phyloP scores from a whole-genome alignment of 106 monocot genomes.

The Vanilla planifolia region DNA sequence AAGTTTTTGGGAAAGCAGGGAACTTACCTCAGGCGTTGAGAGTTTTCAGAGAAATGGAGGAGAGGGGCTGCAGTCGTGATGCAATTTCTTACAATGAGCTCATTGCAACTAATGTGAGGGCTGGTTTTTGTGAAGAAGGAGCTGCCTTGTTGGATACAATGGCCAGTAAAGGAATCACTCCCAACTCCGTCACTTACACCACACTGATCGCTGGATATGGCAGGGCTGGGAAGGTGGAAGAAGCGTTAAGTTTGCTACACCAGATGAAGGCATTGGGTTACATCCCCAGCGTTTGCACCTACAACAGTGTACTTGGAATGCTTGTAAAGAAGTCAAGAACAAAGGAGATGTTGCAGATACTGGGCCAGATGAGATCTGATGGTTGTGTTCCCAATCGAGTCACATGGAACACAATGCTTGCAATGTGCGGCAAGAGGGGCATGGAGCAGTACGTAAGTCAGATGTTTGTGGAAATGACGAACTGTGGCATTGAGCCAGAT shows the following conservation, averaged over 20 bases:
- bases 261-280: constrained; percentile 61
- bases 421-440: constrained; percentile 75
- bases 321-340: constrained; percentile 74
- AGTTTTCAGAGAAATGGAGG: constrained; percentile 83
- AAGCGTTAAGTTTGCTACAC: constrained; percentile 50
- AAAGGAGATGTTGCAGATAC: constrained; percentile 57
- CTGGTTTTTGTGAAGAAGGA: constrained; percentile 68
- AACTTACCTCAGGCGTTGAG: constrained; percentile 46
- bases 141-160: constrained; percentile 56
- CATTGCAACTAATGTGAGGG: constrained; percentile 63
- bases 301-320: constrained; percentile 75
- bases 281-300: constrained; percentile 73
- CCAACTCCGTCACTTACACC: constrained; percentile 78
- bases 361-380: constrained; percentile 67
- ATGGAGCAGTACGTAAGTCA: constrained; percentile 52
- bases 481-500: constrained; percentile 57
- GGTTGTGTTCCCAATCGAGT: constrained; percentile 77
- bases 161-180: constrained; percentile 57
- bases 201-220: constrained; percentile 83
- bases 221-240: constrained; percentile 54
- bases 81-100: constrained; percentile 86
- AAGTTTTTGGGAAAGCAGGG: constrained; percentile 79
- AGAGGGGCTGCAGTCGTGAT: constrained; percentile 45
- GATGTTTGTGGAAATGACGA: constrained; percentile 79
- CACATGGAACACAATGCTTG: constrained; percentile 90